Evolutionary conservation across 257 asterid species (phyloP), one percentile per base, ranked within the genome.

Genomic region (Verbascum thapsus): DNA sequence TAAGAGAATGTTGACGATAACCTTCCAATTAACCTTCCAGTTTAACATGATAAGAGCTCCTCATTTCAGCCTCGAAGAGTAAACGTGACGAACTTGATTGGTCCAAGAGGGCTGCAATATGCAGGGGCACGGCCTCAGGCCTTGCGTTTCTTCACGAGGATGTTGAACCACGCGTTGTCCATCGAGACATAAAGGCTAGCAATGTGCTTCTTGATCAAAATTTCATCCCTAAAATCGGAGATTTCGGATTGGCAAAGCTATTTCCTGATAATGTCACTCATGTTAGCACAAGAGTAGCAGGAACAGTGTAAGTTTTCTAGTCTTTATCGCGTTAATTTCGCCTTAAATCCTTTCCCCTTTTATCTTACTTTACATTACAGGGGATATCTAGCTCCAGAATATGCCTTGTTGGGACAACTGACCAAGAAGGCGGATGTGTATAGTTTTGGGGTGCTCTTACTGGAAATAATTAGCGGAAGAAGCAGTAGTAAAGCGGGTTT

Each of bases 111-210:
- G 90, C 85, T 54, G 80, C 78, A 7, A 85, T 90, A 63, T 87
- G 97, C 19, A 23, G 64, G 54, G 97, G 91, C 10, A 85, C 86
- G 10, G 97, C 97, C 72, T 62, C 83, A 6, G 97, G 92, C 34
- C 92, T 90, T 48, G 88, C 83, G 19, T 90, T 83, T 70, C 97
- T 90, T 67, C 97, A 90, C n/a, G 96, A 81, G 81, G 91, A 87
- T 18, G 88, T 74, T 12, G 78, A 78, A 30, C 96, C 90, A 0
- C 53, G 52, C 60, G 85, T 90, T 44, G 97, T 90, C 49, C 97
- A 90, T 61, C 88, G 95, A n/a, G 97, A 90, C 67, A 83, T 90
- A 59, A 90, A 90, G 77, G 96, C 97, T 51, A 87, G 95, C 81
- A 90, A 90, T 43, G 79, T 90, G 66, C 97, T 90, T 49, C 88